Evolutionary conservation across 2,329 filamentous ascomycete genomes (phyloP).

Genomic region (Pseudocercospora macadamiae): DNA sequence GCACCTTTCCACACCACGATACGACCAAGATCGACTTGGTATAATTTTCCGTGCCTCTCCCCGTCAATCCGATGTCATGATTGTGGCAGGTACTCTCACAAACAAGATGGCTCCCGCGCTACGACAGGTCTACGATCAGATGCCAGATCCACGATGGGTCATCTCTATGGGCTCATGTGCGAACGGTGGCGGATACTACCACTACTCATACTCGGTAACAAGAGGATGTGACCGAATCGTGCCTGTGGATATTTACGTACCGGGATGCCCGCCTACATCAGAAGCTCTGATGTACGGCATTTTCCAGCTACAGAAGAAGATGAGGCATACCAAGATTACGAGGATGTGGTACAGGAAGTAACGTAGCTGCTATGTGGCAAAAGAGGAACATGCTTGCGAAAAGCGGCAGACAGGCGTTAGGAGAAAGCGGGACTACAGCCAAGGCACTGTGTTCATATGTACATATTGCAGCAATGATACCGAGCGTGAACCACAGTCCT

Average conservation of each 20-base stretch:
- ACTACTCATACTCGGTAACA: slow-evolving; percentile 78
- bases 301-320: slow-evolving; percentile 77
- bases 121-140: slow-evolving; percentile 88
- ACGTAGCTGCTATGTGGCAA: slow-evolving; percentile 1
- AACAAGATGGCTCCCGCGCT: slow-evolving; percentile 94
- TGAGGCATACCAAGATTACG: slow-evolving; percentile 60
- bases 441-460: slow-evolving; percentile 25
- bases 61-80: slow-evolving; percentile 89
- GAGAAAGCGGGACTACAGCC: slow-evolving; percentile 17
- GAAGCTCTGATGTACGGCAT: slow-evolving; percentile 63
- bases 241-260: slow-evolving; percentile 79
- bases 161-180: slow-evolving; percentile 82
- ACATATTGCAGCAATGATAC: slow-evolving; percentile 24
- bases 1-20: slow-evolving; percentile 83
- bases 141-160: slow-evolving; percentile 87
- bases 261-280: slow-evolving; percentile 65
- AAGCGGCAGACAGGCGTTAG: slow-evolving; percentile 24
- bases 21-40: slow-evolving; percentile 85
- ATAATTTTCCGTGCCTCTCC: slow-evolving; percentile 91
- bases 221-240: slow-evolving; percentile 76
- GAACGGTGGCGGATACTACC: slow-evolving; percentile 82
- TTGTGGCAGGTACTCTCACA: slow-evolving; percentile 87
- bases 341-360: slow-evolving; percentile 60
- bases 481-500: background rate
- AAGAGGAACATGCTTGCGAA: slow-evolving; percentile 1